A percentile compares a stretch with the other conserved stretches of the same genome.
phyloP scores from a whole-genome alignment of 2,329 filamentous ascomycete species.

The Paraphoma sp. region DNA sequence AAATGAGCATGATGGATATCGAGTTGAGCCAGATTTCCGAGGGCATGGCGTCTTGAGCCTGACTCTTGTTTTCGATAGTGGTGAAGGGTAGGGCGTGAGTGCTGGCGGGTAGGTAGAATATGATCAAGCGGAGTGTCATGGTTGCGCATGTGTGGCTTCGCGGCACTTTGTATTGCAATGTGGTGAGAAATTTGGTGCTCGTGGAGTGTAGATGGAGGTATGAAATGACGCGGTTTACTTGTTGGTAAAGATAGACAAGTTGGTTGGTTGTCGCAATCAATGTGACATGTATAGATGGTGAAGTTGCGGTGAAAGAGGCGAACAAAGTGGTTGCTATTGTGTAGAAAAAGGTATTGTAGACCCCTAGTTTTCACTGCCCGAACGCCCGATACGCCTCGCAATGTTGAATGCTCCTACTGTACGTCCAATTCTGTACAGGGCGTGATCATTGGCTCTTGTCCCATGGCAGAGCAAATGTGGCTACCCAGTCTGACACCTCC shows the following conservation, averaged over 20 bases:
- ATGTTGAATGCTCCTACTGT: constrained; percentile 14
- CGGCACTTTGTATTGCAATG: not conserved
- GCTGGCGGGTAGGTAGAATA: not conserved
- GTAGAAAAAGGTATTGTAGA: constrained; percentile 22
- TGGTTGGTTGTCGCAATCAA: too few relatives aligned
- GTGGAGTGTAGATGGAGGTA: too few relatives aligned
- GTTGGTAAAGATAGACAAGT: too few relatives aligned
- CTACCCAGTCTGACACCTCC: constrained; percentile 52
- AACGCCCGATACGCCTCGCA: constrained; percentile 24
- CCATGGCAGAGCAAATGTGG: constrained; percentile 51
- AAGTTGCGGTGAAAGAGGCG: constrained; percentile 6
- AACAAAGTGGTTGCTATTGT: constrained; percentile 9
- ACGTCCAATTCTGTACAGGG: not conserved
- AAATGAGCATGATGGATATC: constrained; percentile 19
- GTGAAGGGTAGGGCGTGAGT: not conserved
- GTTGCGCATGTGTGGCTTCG: not conserved
- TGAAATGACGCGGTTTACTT: too few relatives aligned
- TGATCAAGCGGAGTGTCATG: not conserved
- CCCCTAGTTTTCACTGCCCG: constrained; percentile 14
- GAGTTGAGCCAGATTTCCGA: constrained; percentile 10
- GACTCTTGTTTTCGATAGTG: too few relatives aligned
- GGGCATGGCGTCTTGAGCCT: too few relatives aligned
- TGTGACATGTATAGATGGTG: not conserved
- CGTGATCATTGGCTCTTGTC: constrained; percentile 33
- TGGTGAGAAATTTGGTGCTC: not conserved